Percentiles rank a stretch among this genome's conserved stretches.
phyloP scores from a whole-genome alignment of 1,284 basidiomycete genomes.

The Xerocomus amazonicus region DNA sequence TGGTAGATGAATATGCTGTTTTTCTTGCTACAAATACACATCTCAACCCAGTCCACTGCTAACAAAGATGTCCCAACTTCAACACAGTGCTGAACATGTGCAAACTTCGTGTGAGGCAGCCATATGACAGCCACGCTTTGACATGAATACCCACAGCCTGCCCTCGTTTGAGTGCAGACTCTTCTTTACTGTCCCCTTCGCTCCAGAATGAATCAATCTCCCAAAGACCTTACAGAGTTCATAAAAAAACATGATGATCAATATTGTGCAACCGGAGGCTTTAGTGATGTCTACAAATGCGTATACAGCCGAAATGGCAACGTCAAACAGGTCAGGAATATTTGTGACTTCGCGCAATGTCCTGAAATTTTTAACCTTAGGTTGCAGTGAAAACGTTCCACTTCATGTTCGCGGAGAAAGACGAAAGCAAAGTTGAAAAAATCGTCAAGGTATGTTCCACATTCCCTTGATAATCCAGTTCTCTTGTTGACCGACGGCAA shows the following conservation, averaged over 20 bases:
- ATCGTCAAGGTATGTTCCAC: not conserved
- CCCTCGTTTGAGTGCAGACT: no score
- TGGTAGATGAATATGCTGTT: no score
- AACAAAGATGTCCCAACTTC: no score
- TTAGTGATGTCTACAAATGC: constrained; percentile 8
- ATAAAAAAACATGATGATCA: not conserved
- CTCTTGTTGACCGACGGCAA: not conserved
- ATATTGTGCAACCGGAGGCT: constrained; percentile 5
- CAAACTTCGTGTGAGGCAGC: no score
- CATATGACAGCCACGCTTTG: no score
- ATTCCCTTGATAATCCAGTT: no score
- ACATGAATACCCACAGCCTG: no score
- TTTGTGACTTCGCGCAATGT: not conserved
- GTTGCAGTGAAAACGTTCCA: constrained; percentile 16
- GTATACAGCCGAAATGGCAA: not conserved
- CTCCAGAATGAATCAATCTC: not conserved
- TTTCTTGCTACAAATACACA: no score
- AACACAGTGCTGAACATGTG: no score
- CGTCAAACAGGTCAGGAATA: constrained; percentile 1
- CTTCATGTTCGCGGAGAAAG: constrained; percentile 3
- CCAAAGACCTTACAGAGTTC: constrained; percentile 7
- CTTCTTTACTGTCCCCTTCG: not conserved
- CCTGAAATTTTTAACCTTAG: not conserved
- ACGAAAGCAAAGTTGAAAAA: not conserved
- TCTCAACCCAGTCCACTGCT: no score